Conservation (phyloP, 225 moss, liverwort and hornwort genomes). For the Sphagnum contortum region DNA sequence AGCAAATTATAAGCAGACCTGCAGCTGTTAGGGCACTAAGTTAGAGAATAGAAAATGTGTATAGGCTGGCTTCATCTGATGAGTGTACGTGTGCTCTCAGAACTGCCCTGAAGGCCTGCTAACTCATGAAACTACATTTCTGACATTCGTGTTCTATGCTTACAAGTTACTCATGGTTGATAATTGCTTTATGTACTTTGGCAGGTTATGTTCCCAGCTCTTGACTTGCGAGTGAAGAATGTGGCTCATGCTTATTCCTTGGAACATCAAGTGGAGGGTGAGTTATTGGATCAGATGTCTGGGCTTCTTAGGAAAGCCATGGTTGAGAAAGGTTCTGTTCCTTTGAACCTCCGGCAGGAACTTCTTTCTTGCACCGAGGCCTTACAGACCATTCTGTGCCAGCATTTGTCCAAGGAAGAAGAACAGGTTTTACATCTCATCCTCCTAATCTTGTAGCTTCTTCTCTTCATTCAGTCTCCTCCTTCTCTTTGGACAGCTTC, state of each 20-base stretch:
- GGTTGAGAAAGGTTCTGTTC: conserved; percentile 54
- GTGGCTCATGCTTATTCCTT: conserved; percentile 86
- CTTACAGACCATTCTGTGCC: conserved; percentile 74
- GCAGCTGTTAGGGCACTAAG: too few relatives aligned
- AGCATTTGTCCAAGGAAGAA: conserved; percentile 89
- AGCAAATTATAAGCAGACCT: too few relatives aligned
- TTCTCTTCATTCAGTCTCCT: too few relatives aligned
- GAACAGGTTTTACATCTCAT: conserved; percentile 46
- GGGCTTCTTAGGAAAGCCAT: conserved; percentile 49
- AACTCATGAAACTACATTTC: too few relatives aligned
- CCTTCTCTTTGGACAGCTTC: too few relatives aligned
- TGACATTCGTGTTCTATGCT: too few relatives aligned
- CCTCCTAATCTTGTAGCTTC: too few relatives aligned
- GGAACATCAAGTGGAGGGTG: conserved; percentile 81
- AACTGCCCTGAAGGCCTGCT: too few relatives aligned
- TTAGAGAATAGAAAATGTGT: too few relatives aligned
- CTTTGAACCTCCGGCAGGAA: conserved; percentile 65
- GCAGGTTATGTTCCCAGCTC: conserved; percentile 91
- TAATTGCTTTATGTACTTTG: not conserved
- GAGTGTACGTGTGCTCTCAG: too few relatives aligned
- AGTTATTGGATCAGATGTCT: conserved; percentile 90
- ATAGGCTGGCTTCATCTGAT: too few relatives aligned
- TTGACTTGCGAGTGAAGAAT: conserved; percentile 93
- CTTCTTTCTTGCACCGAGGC: conserved; percentile 89
- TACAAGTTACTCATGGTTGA: too few relatives aligned